Base-by-base conservation (phyloP, 441 rosid genomes). In the Brassica hybrid region DNA sequence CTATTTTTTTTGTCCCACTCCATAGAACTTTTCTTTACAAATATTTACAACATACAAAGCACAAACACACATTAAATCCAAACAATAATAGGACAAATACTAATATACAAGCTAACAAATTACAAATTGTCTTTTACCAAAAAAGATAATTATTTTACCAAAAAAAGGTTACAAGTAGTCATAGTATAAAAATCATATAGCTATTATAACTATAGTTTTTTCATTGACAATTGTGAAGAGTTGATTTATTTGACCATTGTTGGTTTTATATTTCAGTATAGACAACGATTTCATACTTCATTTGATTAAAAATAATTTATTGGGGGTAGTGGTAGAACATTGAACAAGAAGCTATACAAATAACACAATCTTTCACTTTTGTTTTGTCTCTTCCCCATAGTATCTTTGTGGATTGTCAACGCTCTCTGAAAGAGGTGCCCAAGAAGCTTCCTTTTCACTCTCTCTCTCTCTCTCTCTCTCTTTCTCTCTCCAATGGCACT, bases 371-470 rank as follows among this genome's bases (percentile, higher is more conserved):
- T 76, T 77, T 54, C 65, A 23, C 78, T 61, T 73, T 73, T 71
- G n/a, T 12, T 70, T 14, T 77, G 67, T 57, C 64, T 75, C 59
- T 38, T 10, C 7, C 59, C 5, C 36, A 73, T 12, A 30, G 84
- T 84, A 73, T 72, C 78, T 79, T 62, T 79, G 71, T 74, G 75
- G 68, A 74, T 79, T 79, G 94, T 87, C 92, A 88, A 88, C 91
- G 91, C 86, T 84, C 79, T 52, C 70, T 65, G 63, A 83, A 81
- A 77, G 78, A 81, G 79, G 76, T 59, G 74, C 73, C 76, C 78
- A 67, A 77, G 93, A 87, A 89, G 80, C 85, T 86, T 87, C 90
- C 86, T 79, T 57, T 71, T 83, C 81, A 80, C 84, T 84, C 90
- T n/a, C n/a, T n/a, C n/a, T n/a, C n/a, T n/a, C n/a, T n/a, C n/a